Evolutionary conservation across 352 stramenopile genomes (phyloP), one percentile per base, ranked within the genome.

Genomic region (Proteromonas lacertae): DNA sequence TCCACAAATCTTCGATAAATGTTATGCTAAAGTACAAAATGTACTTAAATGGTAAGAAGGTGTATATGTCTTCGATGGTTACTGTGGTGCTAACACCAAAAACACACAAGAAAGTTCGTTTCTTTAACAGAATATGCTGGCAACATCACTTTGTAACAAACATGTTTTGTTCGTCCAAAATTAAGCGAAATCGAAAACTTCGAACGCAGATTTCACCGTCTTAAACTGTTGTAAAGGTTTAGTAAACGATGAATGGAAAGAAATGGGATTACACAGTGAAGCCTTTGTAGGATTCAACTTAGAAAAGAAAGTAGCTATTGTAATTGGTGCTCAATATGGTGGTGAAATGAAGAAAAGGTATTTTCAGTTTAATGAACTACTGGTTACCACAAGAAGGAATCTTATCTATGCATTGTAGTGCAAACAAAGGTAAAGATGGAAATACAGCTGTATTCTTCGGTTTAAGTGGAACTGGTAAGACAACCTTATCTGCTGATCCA

Each of bases 261-360:
- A 69, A 41, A 66, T 88, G 43, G 69, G 67, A 25, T 55, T 93
- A 0, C 79, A 93, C 57, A 84, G 63, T 31, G 76, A 93, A 35
- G 79, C 90, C 21, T 88, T 83, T 38, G 75, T 92, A 13, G 72
- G 73, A 13, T 92, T 95, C 56, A 90, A 93, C 54, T 62, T 93
- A 40, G 78, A 92, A 48, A 78, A 91, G 50, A 64, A 79, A 38
- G 58, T 76, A 29, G 74, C 71, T 30, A 65, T 91, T 32, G 88
- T 93, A 35, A 72, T 75, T 37, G 80, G 75, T 32, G 90, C 77
- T 6, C 90, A 63, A 63, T 93, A 93, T 57, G 80, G 77, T 35
- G 82, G 80, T 29, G 80, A 93, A 56, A 95, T 92, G 62, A 95
- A 95, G 60, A 93, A 93, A n/a, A n/a, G 79, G 78, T 20, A 90